Base-by-base conservation (phyloP, 495 filamentous ascomycete genomes). In the Baudoinia panamericana region DNA sequence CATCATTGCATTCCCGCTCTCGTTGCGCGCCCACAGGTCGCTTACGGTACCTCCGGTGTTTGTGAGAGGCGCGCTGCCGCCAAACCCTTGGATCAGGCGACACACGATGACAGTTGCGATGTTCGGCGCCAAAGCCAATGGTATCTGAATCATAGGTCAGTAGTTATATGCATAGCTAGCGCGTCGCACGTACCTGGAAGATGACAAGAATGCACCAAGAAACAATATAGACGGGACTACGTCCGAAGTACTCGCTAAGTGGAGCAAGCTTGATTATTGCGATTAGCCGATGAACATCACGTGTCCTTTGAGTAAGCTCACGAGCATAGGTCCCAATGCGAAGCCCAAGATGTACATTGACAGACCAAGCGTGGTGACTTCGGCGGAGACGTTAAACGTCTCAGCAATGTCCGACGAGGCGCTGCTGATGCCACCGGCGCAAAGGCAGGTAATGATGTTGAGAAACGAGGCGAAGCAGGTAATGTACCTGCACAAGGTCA, bases 31-130 rank as follows among this genome's bases (percentile, higher is more conserved):
- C 17, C 21, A 41, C 9, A 46, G 4, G 19, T 41, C 43, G 13
- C 36, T 32, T 3, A 78, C 57, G n/a, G 67, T 65, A 39, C 76
- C 78, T 23, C 69, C 71, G 8, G 73, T 67, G 25, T 79, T 67
- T 4, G 75, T 70, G 7, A 82, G 52, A 8, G 77, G 72, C 0
- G 76, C 71, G 37, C 69, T 71, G 23, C 74, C 76, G 49, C 80
- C 76, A 24, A 73, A 50, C 10, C 77, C 78, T 9, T 66, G 56
- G 13, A 83, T 57, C 49, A 82, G 73, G 0, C 77, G 71, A 45
- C 67, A 69, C 30, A 80, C 48, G 32, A 82, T 54, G 46, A 82
- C 66, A 2, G 69, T 71, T 36, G 69, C 47, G 0, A 75, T 37
- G 48, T 79, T 77, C 47, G 69, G 61, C 2, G 70, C 76, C 2